Evolutionary conservation across 495 filamentous ascomycete genomes (phyloP), one percentile per base, ranked within the genome.

Genomic region (Apiosordaria backusii): DNA sequence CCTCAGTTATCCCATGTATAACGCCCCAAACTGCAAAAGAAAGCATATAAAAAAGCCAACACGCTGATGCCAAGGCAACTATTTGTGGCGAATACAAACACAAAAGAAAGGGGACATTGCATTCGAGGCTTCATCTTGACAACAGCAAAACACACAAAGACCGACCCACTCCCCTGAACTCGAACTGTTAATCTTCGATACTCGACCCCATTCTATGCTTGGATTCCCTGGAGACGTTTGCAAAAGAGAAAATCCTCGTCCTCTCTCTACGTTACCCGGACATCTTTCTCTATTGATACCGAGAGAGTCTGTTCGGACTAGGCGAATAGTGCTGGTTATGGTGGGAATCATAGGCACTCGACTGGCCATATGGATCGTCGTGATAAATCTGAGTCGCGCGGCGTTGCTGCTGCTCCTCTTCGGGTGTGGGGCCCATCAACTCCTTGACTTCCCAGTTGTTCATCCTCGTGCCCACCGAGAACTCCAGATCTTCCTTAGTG

Each of bases 381-480:
- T 88, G 83, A 73, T 94, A 97, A 24, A 90, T 79, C 16, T 45
- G 35, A 0, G 92, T 95, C 9, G 84, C 81, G 53, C 92, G 86
- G 61, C 89, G 86, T 45, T 45, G 35, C 35, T 45, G 35, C 35
- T 13, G 35, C 50, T 97, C 92, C 59, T 97, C 93, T 64, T 97
- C 95, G n/a, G 89, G 85, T 15, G 35, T 10, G 13, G 35, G 35
- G 3, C 35, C 35, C 13, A 97, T 81, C 18, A 91, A 83, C 67
- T 98, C 94, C 78, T 99, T 99, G 68, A 99, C 91, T 79, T 99
- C 95, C 95, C 96, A 99, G 73, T 94, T 97, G 75, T 97, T 96
- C 72, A 90, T 88, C 76, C 96, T 92, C 61, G 90, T 90, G 61
- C 95, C 94, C 45, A 99, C 95, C 60, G 91, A 95, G 80, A 99